Evolutionary conservation across 495 filamentous ascomycete species (phyloP).

Genomic region (Talaromyces trachyspermus): DNA sequence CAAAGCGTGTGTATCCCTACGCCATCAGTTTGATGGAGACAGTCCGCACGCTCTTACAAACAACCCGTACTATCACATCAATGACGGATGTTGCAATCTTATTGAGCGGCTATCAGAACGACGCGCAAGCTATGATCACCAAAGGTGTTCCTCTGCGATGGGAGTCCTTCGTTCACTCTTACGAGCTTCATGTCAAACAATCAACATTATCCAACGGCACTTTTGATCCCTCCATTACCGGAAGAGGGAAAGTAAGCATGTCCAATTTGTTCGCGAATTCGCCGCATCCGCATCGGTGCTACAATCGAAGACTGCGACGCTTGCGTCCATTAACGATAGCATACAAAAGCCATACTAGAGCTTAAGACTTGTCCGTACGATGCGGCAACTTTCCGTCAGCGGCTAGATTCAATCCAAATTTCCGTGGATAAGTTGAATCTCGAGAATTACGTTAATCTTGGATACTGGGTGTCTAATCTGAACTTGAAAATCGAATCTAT

Average conservation of each 20-base stretch:
- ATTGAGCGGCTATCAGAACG: slow-evolving; percentile 82
- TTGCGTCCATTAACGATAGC: slow-evolving; percentile 71
- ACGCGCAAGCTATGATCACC: slow-evolving; percentile 68
- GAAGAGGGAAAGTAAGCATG: slow-evolving; percentile 81
- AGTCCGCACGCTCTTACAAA: slow-evolving; percentile 82
- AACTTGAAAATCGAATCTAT: slow-evolving; percentile 76
- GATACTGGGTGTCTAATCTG: slow-evolving; percentile 77
- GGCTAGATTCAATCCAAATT: slow-evolving; percentile 76
- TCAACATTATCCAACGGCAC: slow-evolving; percentile 49
- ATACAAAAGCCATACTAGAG: slow-evolving; percentile 74
- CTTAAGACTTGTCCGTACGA: slow-evolving; percentile 83
- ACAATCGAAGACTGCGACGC: slow-evolving; percentile 72
- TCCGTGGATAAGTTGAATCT: slow-evolving; percentile 92
- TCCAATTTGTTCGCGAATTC: slow-evolving; percentile 93
- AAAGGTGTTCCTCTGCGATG: slow-evolving; percentile 87
- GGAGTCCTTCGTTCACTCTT: slow-evolving; percentile 96
- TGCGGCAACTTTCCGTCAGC: slow-evolving; percentile 61
- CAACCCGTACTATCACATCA: slow-evolving; percentile 66
- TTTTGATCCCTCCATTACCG: slow-evolving; percentile 48
- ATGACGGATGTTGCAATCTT: slow-evolving; percentile 83
- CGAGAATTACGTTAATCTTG: slow-evolving; percentile 88
- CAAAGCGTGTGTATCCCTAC: slow-evolving; percentile 93
- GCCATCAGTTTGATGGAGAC: slow-evolving; percentile 98
- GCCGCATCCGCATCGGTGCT: slow-evolving; percentile 74
- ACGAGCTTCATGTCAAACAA: slow-evolving; percentile 82